Conservation (phyloP, 2,329 filamentous ascomycete genomes). For the Rachicladosporium sp. region DNA sequence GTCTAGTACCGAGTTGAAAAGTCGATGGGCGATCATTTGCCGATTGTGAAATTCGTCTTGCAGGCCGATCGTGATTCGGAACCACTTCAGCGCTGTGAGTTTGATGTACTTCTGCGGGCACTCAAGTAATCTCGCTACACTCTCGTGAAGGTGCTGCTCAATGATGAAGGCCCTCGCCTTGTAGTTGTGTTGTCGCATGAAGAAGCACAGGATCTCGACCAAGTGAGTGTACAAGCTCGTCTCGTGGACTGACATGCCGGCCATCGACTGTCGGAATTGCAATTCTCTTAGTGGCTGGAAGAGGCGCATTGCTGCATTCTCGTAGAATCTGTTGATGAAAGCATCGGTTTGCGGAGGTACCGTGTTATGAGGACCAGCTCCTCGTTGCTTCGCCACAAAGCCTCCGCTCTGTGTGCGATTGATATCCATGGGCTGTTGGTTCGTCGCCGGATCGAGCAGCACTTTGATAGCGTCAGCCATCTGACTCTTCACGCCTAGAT, state of each 20-base stretch:
- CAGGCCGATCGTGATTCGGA: slow-evolving; percentile 71
- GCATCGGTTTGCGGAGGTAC: slow-evolving; percentile 60
- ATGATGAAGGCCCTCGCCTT: slow-evolving; percentile 83
- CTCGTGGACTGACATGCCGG: slow-evolving; percentile 62
- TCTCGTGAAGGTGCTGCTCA: slow-evolving; percentile 61
- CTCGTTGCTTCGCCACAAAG: slow-evolving; percentile 49
- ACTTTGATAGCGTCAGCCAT: slow-evolving; percentile 93
- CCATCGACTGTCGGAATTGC: slow-evolving; percentile 42
- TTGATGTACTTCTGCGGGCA: slow-evolving; percentile 87
- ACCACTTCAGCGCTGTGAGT: slow-evolving; percentile 84
- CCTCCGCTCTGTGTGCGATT: slow-evolving; percentile 48
- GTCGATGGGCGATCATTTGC: slow-evolving; percentile 67
- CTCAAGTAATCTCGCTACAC: slow-evolving; percentile 69
- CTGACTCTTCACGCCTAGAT: slow-evolving; percentile 89
- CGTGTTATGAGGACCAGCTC: slow-evolving; percentile 7
- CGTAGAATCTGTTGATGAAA: slow-evolving; percentile 82
- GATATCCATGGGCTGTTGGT: slow-evolving; percentile 48
- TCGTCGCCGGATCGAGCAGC: slow-evolving; percentile 62
- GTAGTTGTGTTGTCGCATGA: slow-evolving; percentile 76
- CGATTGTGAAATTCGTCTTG: slow-evolving; percentile 87
- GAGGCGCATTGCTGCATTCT: slow-evolving; percentile 68
- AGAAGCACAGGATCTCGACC: slow-evolving; percentile 87
- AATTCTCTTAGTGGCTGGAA: slow-evolving; percentile 80
- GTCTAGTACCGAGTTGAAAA: slow-evolving; percentile 74
- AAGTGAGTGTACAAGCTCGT: slow-evolving; percentile 85